These are phyloP conservation scores for Bryoerythrophyllum caledonicum DNA, from an alignment of 225 moss, liverwort and hornwort species.

Conservation along the genomic window DNA sequence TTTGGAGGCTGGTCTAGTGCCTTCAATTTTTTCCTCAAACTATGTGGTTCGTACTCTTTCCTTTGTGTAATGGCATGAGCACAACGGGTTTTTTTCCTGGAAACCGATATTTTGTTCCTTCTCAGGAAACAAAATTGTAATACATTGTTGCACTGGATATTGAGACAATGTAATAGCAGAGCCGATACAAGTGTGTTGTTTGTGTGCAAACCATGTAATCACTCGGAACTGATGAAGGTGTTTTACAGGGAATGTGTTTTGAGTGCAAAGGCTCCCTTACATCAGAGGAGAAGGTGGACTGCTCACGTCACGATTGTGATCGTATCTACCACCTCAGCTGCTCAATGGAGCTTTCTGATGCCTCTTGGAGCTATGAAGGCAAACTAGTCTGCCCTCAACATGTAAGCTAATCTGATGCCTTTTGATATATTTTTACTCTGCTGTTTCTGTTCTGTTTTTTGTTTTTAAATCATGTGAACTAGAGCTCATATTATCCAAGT, in stretches of 20 bases:
- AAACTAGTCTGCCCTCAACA: conserved; percentile 70
- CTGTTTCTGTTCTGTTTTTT: conserved; percentile 1
- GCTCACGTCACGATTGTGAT: conserved; percentile 60
- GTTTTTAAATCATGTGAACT: background rate
- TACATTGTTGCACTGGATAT: conserved; percentile 12
- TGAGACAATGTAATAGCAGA: background rate
- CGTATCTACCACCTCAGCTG: conserved; percentile 64
- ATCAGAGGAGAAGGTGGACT: conserved; percentile 42
- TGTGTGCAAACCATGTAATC: conserved; percentile 9
- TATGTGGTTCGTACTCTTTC: conserved; percentile 20
- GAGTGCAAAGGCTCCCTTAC: conserved; percentile 44
- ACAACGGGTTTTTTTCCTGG: background rate
- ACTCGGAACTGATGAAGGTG: conserved; percentile 15
- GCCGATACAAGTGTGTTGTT: conserved; percentile 3
- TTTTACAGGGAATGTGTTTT: conserved; percentile 44
- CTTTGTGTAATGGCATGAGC: background rate
- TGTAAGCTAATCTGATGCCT: conserved; percentile 39
- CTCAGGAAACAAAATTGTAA: background rate
- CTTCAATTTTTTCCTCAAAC: conserved; percentile 15
- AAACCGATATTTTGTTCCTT: background rate
- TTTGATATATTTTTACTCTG: background rate
- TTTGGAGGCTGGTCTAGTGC: conserved; percentile 13
- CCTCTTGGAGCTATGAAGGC: conserved; percentile 62
- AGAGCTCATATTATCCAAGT: background rate
- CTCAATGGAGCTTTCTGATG: conserved; percentile 46